Percentiles rank a stretch among this genome's conserved stretches.
Conservation (phyloP, 768 basidiomycete genomes). For the Boletellus emodensis region DNA sequence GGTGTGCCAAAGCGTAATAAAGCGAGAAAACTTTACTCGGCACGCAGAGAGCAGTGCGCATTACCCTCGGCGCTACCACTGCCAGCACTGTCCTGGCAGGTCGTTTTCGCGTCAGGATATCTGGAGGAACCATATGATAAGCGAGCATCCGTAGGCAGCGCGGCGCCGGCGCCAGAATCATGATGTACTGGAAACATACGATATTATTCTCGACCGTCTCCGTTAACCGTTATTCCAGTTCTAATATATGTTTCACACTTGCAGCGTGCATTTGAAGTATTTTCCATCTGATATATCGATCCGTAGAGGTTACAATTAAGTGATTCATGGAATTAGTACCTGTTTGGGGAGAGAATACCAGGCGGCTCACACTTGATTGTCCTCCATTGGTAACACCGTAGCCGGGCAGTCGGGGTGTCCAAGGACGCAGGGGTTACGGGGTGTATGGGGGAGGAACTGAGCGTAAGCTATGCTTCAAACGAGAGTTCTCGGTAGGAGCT, state of each 20-base stretch:
- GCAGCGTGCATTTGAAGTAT: too few relatives aligned
- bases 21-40: slow-evolving; percentile 13
- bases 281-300: too few relatives aligned
- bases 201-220: background rate
- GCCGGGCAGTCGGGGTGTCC: too few relatives aligned
- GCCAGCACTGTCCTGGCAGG: slow-evolving; percentile 12
- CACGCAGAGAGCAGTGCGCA: slow-evolving; percentile 15
- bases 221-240: background rate
- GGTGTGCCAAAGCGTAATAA: slow-evolving; percentile 1
- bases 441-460: too few relatives aligned
- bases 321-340: too few relatives aligned
- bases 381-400: too few relatives aligned
- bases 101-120: slow-evolving; percentile 24
- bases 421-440: too few relatives aligned
- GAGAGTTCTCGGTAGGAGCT: too few relatives aligned
- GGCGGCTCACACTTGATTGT: too few relatives aligned
- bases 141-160: slow-evolving; percentile 5
- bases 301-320: too few relatives aligned
- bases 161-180: background rate
- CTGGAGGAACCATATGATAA: slow-evolving; percentile 9
- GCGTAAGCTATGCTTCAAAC: too few relatives aligned
- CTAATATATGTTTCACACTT: background rate
- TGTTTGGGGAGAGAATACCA: too few relatives aligned
- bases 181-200: background rate
- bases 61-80: slow-evolving; percentile 5